These are phyloP conservation scores for Monilinia fructigena DNA, from an alignment of 2,329 filamentous ascomycete genomes.

Conservation along the genomic window DNA sequence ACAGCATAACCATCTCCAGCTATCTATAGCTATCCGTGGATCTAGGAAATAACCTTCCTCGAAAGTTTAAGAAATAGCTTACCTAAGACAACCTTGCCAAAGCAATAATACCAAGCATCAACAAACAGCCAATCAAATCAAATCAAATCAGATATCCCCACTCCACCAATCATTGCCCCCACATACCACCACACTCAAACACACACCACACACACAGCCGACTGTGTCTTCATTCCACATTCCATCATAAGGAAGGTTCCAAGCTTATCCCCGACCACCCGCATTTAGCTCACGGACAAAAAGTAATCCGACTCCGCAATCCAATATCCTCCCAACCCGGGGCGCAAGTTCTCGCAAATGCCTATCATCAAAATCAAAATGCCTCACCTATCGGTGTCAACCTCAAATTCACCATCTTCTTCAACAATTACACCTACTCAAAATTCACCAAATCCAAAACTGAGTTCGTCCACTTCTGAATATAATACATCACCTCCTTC, in stretches of 20 bases:
- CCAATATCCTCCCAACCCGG: neutral
- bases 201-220: too few relatives aligned
- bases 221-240: too few relatives aligned
- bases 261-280: slow-evolving; percentile 6
- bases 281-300: slow-evolving; percentile 12
- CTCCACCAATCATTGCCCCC: slow-evolving; percentile 5
- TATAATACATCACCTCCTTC: neutral
- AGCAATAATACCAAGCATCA: neutral
- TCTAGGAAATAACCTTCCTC: too few relatives aligned
- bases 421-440: neutral
- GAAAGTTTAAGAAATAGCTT: too few relatives aligned
- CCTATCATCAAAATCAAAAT: slow-evolving; percentile 22
- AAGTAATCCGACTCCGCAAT: slow-evolving; percentile 14
- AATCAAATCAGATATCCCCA: neutral
- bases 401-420: slow-evolving; percentile 8
- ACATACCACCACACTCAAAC: neutral
- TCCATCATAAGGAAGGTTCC: neutral
- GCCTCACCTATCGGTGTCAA: slow-evolving; percentile 13
- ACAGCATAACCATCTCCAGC: too few relatives aligned
- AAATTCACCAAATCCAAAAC: neutral
- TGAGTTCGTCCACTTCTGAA: slow-evolving; percentile 6
- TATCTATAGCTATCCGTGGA: too few relatives aligned
- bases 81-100: neutral
- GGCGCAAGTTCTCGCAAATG: slow-evolving; percentile 20
- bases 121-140: neutral